These are phyloP conservation scores for Phoenix roebelenii DNA, from an alignment of 176 grass and related monocot species.

Conservation along the genomic window DNA sequence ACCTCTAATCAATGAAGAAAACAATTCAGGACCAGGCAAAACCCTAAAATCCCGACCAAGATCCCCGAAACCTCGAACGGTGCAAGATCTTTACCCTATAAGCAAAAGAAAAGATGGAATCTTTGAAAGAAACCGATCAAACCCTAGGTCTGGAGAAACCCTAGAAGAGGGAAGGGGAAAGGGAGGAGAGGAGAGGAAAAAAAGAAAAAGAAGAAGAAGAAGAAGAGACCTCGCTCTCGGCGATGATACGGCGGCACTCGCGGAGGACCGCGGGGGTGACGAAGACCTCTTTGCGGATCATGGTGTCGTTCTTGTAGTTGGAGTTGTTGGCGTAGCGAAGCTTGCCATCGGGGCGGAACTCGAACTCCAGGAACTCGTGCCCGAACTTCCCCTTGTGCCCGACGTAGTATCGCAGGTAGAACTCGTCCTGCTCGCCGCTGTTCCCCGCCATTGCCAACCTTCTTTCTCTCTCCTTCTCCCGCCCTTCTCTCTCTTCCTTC, in stretches of 20 bases:
- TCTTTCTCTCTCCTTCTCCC: not conserved
- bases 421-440: slow-evolving; percentile 33
- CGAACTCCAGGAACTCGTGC: slow-evolving; percentile 99
- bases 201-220: no score
- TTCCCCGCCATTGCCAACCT: not conserved
- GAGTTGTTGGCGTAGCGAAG: slow-evolving; percentile 99
- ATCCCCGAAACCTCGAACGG: no score
- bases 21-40: no score
- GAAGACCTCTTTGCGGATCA: slow-evolving; percentile 99
- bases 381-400: slow-evolving; percentile 68
- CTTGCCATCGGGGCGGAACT: slow-evolving; percentile 98
- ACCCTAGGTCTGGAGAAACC: no score
- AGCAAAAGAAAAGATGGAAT: no score
- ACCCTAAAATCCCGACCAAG: no score
- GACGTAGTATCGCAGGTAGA: slow-evolving; percentile 98
- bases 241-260: slow-evolving; percentile 84
- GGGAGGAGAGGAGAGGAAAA: not conserved
- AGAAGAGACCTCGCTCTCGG: slow-evolving; percentile 49
- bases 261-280: slow-evolving; percentile 79
- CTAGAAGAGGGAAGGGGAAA: not conserved
- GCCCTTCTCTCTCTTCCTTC: not conserved
- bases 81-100: no score
- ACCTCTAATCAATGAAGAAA: no score
- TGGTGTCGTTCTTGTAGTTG: slow-evolving; percentile 99
- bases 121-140: no score